Percentiles rank a stretch among this genome's conserved stretches.
phyloP scores from a whole-genome alignment of 2,329 filamentous ascomycete species.

The Exophiala aquamarina region DNA sequence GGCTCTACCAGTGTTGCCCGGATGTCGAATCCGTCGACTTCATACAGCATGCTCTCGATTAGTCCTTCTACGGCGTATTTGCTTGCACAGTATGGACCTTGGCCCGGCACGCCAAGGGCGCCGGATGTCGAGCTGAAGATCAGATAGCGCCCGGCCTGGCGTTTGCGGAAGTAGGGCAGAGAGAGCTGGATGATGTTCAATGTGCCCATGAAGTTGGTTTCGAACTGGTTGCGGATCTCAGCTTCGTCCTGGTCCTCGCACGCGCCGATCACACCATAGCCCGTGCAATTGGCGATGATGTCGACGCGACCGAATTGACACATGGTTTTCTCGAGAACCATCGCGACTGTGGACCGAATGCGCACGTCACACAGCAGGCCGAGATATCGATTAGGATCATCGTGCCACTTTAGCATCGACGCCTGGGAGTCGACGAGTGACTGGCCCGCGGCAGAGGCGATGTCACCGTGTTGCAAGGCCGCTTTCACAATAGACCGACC shows the following conservation, averaged over 20 bases:
- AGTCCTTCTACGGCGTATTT: constrained; percentile 96
- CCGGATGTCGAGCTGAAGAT: constrained; percentile 94
- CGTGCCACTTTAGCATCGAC: constrained; percentile 70
- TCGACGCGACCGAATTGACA: constrained; percentile 78
- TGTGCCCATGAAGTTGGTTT: constrained; percentile 96
- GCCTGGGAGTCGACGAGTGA: constrained; percentile 72
- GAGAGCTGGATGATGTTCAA: constrained; percentile 89
- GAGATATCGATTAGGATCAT: constrained; percentile 56
- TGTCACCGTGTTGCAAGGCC: constrained; percentile 76
- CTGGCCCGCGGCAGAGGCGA: constrained; percentile 82
- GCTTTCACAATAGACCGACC: constrained; percentile 84
- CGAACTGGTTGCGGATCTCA: constrained; percentile 92
- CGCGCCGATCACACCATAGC: constrained; percentile 91
- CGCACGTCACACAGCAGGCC: constrained; percentile 89
- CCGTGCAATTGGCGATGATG: constrained; percentile 88
- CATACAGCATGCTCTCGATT: constrained; percentile 95
- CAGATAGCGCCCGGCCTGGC: constrained; percentile 76
- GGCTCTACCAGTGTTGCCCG: constrained; percentile 93
- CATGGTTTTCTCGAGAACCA: constrained; percentile 69
- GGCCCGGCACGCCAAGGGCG: constrained; percentile 85
- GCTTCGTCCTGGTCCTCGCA: constrained; percentile 97
- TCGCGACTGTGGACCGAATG: constrained; percentile 71
- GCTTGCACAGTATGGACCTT: constrained; percentile 93
- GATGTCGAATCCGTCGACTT: constrained; percentile 87
- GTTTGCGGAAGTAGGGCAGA: constrained; percentile 80